Evolutionary conservation across 2,329 filamentous ascomycete species (phyloP), one percentile per base, ranked within the genome.

Genomic region (Fusarium xylarioides): DNA sequence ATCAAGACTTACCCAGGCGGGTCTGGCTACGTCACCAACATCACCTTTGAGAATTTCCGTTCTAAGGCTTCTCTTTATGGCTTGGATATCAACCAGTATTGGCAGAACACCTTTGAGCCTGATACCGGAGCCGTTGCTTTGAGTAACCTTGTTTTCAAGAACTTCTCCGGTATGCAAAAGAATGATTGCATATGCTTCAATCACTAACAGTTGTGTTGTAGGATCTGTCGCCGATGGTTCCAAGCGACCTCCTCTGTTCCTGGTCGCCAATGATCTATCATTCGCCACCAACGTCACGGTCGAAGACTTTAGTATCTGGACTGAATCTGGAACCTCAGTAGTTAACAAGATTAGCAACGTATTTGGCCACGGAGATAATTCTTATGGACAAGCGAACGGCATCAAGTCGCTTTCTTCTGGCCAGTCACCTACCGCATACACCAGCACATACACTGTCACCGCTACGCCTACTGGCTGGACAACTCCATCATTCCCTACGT

Each of bases 1-100:
- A 57, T 57, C 28, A 57, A 57, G 54, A 57, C 54, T n/a, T 57
- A 57, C 11, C 54, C 40, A 18, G 54, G 54, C 21, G 54, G 54
- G 2, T 57, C 54, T 26, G 54, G 54, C 2, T 8, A 57, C 2
- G 40, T 57, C 10, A 57, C 40, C 1, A 57, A 57, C 21, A 46
- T 57, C 7, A 57, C 54, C 3, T 57, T 57, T 11, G 54, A 57
- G 40, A 57, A 57, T 8, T 57, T 57, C 14, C 40, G 54, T 0
- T 57, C 54, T 14, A 57, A 57, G n/a, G 40, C 54, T 2, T 57
- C 54, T 2, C 54, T 57, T 1, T 57, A 46, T 1, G 54, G 54
- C 9, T n/a, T 57, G 2, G 54, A 57, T 1, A n/a, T 57, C n/a
- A 57, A 46, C 5, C 54, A 57, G 16, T 57, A 57, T n/a, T 57